A percentile compares a stretch with the other conserved stretches of the same genome.
Evolutionary conservation across 2,329 filamentous ascomycete species (phyloP).

Genomic region (Nemania sp.): DNA sequence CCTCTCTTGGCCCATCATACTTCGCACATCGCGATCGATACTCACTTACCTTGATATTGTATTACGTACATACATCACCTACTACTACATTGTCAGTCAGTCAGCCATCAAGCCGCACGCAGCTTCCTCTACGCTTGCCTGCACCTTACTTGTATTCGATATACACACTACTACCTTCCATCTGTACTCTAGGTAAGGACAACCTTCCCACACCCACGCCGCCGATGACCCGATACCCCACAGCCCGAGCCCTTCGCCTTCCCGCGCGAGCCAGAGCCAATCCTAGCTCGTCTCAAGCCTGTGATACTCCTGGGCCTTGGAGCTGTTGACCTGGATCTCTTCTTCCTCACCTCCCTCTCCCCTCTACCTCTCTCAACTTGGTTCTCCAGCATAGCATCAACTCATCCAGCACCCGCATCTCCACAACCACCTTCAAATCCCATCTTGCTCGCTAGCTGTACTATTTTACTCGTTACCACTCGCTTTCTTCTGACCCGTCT

Average conservation of each 20-base stretch:
- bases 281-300: constrained; percentile 18
- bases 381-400: constrained; percentile 61
- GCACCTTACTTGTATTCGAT: constrained; percentile 29
- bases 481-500: constrained; percentile 59
- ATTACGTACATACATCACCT: constrained; percentile 14
- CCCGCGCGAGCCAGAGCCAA: constrained; percentile 9
- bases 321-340: constrained; percentile 12
- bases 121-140: constrained; percentile 30
- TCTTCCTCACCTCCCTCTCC: constrained; percentile 32
- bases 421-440: constrained; percentile 59
- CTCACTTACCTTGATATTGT: constrained; percentile 15
- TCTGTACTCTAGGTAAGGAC: constrained; percentile 29
- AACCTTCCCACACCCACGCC: neutral
- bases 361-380: constrained; percentile 45
- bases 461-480: constrained; percentile 68
- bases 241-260: constrained; percentile 23
- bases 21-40: neutral
- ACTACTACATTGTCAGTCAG: constrained; percentile 6
- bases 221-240: neutral
- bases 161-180: constrained; percentile 18
- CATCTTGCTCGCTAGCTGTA: constrained; percentile 71
- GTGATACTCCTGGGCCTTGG: constrained; percentile 12
- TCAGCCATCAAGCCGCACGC: constrained; percentile 9
- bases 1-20: neutral
- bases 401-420: constrained; percentile 54